phyloP scores from a whole-genome alignment of 2,329 filamentous ascomycete genomes.

The Nothophaeocryptopus gaeumannii region DNA sequence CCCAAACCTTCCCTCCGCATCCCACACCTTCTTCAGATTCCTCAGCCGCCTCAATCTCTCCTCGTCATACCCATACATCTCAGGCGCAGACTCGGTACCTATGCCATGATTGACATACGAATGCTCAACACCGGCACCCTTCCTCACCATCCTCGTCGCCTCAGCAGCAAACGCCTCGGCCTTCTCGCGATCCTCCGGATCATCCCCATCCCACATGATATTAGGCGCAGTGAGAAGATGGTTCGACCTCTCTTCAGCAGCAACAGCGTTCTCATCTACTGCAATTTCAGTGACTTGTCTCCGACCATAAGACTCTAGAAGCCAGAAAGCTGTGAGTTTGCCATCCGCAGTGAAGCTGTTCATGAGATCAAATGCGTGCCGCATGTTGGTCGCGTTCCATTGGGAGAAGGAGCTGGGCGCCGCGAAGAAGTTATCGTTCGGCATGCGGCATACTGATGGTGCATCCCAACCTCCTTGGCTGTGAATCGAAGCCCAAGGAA shows the following conservation, averaged over 20 bases:
- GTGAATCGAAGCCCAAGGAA: background rate
- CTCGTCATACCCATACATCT: constrained; percentile 3
- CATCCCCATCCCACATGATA: background rate
- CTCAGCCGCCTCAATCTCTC: background rate
- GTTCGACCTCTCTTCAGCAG: background rate
- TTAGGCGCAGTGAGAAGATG: background rate
- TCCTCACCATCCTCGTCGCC: constrained; percentile 2
- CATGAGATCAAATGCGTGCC: background rate
- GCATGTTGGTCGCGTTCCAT: constrained; percentile 2
- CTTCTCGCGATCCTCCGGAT: background rate
- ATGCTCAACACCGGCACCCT: background rate
- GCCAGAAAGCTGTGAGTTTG: background rate
- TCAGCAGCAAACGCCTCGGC: background rate
- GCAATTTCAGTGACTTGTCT: background rate
- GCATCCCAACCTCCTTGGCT: background rate
- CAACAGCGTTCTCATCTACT: background rate
- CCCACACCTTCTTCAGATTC: background rate
- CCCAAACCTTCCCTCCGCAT: background rate
- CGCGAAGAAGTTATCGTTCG: background rate
- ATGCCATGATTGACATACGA: constrained; percentile 1
- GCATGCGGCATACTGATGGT: background rate
- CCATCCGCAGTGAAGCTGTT: background rate
- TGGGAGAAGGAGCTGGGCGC: background rate
- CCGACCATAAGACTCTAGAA: background rate
- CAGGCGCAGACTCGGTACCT: background rate